Conservation (phyloP, 345 rosid genomes). For the Cardamine occulta region DNA sequence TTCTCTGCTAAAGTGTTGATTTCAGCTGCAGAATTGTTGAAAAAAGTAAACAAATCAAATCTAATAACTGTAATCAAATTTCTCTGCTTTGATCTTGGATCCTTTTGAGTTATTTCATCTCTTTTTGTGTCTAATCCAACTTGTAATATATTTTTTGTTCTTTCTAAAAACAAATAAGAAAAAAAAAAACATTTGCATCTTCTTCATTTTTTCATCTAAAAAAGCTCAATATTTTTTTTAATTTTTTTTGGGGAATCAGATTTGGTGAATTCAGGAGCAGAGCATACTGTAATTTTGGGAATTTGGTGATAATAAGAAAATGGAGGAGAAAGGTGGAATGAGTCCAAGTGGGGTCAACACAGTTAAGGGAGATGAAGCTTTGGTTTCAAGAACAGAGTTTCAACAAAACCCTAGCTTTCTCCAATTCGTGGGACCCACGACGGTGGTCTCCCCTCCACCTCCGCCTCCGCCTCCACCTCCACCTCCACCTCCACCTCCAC, state of each 20-base stretch:
- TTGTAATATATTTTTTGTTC: slow-evolving; percentile 5
- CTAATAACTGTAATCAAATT: slow-evolving; percentile 20
- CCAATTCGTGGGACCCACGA: slow-evolving; percentile 39
- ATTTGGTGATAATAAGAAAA: slow-evolving; percentile 39
- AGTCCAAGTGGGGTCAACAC: slow-evolving; percentile 50
- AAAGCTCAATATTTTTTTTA: neutral
- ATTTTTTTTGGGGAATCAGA: neutral
- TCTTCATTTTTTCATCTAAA: slow-evolving; percentile 29
- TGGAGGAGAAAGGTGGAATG: slow-evolving; percentile 69
- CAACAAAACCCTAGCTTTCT: slow-evolving; percentile 50
- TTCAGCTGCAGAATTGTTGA: slow-evolving; percentile 29
- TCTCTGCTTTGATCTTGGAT: slow-evolving; percentile 35
- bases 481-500: neutral
- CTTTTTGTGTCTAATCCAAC: slow-evolving; percentile 12
- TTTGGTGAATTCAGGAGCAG: slow-evolving; percentile 4
- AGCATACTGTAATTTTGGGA: slow-evolving; percentile 20
- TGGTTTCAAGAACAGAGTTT: slow-evolving; percentile 61
- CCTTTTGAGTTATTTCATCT: slow-evolving; percentile 17
- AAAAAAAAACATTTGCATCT: slow-evolving; percentile 25
- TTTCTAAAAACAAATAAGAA: slow-evolving; percentile 5
- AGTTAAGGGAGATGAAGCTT: slow-evolving; percentile 57
- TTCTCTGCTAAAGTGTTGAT: slow-evolving; percentile 38
- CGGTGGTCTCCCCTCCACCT: slow-evolving; percentile 31
- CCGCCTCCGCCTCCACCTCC: slow-evolving; percentile 1
- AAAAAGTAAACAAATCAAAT: slow-evolving; percentile 39